Percentiles rank a stretch among this genome's conserved stretches.
Conservation (phyloP, 2,329 filamentous ascomycete species). For the Fusarium longipes region DNA sequence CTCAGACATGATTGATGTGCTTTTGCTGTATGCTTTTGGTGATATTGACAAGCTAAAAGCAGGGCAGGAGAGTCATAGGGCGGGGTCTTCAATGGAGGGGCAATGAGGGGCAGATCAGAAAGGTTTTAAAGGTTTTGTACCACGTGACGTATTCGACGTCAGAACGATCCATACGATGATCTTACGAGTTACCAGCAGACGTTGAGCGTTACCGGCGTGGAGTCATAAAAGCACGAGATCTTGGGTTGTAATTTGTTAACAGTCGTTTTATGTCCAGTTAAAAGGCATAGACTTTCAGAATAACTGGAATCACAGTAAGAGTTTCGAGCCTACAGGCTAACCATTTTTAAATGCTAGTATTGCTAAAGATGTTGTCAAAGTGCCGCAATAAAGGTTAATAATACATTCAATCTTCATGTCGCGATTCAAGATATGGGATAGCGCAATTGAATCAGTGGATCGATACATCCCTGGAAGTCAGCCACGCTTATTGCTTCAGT, state of each 20-base stretch:
- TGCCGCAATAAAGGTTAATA: too few relatives aligned
- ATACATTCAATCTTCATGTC: background rate
- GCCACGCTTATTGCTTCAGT: background rate
- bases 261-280: background rate
- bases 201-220: background rate
- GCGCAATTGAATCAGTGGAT: background rate
- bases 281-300: background rate
- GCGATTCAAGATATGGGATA: background rate
- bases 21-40: background rate
- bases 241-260: too few relatives aligned
- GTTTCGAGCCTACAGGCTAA: background rate
- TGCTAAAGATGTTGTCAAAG: background rate
- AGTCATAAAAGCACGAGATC: background rate
- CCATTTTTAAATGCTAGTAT: background rate
- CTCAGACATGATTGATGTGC: slow-evolving; percentile 5
- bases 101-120: slow-evolving; percentile 12
- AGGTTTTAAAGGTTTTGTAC: slow-evolving; percentile 5
- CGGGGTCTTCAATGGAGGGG: slow-evolving; percentile 21
- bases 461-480: background rate
- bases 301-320: fast-evolving
- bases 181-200: background rate
- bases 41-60: slow-evolving; percentile 1
- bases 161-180: background rate
- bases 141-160: slow-evolving; percentile 9
- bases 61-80: slow-evolving; percentile 5